Conservation (phyloP, 345 rosid species). For the Salix dunnii region DNA sequence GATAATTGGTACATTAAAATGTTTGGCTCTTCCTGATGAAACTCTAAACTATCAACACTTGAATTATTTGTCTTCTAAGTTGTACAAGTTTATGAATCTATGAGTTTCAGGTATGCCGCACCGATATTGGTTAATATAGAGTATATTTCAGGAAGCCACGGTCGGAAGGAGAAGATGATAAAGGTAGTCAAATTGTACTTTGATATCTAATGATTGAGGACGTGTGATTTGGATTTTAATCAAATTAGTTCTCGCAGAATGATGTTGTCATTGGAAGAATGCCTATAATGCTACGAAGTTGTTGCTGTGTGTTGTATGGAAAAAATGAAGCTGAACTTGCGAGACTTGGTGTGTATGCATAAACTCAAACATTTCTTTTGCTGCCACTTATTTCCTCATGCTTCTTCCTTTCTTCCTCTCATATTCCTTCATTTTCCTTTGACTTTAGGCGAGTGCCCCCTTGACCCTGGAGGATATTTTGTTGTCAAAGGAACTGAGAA, state of each 20-base stretch:
- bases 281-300: conserved; percentile 90
- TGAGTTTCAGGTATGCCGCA: conserved; percentile 65
- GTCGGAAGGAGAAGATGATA: conserved; percentile 26
- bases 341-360: conserved; percentile 59
- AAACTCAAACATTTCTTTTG: conserved; percentile 6
- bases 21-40: too few relatives aligned
- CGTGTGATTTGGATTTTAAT: conserved; percentile 1
- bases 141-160: conserved; percentile 54
- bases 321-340: conserved; percentile 95
- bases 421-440: conserved; percentile 6
- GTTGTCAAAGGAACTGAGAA: conserved; percentile 84
- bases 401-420: not conserved
- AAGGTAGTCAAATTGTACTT: conserved; percentile 45
- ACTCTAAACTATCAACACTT: not conserved
- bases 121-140: conserved; percentile 76
- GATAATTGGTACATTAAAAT: too few relatives aligned
- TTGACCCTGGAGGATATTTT: conserved; percentile 96
- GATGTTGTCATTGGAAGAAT: conserved; percentile 68
- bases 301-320: conserved; percentile 65
- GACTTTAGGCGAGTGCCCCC: conserved; percentile 87
- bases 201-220: not conserved
- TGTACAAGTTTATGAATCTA: not conserved
- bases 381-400: not conserved
- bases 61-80: not conserved
- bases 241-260: conserved; percentile 42